A percentile compares a stretch with the other conserved stretches of the same genome.
These are phyloP conservation scores for Trematosphaeria pertusa DNA, from an alignment of 2,329 filamentous ascomycete genomes.

Conservation along the genomic window DNA sequence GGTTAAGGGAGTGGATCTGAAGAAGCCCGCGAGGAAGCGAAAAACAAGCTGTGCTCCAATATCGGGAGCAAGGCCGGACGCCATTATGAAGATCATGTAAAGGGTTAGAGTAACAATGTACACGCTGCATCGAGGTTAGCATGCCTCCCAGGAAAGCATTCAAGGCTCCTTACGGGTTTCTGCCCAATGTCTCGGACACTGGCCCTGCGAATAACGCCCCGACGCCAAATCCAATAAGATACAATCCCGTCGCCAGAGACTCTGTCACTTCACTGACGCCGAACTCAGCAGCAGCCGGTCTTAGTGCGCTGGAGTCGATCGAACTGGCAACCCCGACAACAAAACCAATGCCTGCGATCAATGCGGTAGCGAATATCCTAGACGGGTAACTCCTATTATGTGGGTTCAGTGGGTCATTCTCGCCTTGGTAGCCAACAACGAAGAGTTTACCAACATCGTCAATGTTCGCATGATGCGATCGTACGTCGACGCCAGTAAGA, in stretches of 20 bases:
- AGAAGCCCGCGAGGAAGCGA: constrained; percentile 59
- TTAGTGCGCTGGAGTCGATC: constrained; percentile 59
- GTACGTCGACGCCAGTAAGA: background rate
- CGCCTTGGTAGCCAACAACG: constrained; percentile 46
- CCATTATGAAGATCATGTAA: constrained; percentile 43
- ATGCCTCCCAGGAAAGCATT: no score
- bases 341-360: constrained; percentile 51
- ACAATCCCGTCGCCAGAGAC: constrained; percentile 55
- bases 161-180: constrained; percentile 10
- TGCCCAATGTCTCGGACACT: constrained; percentile 53
- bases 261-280: constrained; percentile 52
- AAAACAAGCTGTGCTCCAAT: constrained; percentile 57
- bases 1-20: constrained; percentile 46
- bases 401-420: constrained; percentile 42
- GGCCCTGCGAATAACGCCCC: constrained; percentile 47
- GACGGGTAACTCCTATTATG: constrained; percentile 42
- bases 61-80: constrained; percentile 48
- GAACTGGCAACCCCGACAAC: constrained; percentile 60
- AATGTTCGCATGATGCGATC: constrained; percentile 27
- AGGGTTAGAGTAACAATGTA: constrained; percentile 30
- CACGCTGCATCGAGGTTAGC: constrained; percentile 28
- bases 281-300: constrained; percentile 58
- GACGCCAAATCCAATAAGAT: constrained; percentile 55
- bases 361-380: constrained; percentile 38
- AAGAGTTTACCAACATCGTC: constrained; percentile 47